Conservation (phyloP, 2,329 filamentous ascomycete genomes). For the Penicillium palitans region DNA sequence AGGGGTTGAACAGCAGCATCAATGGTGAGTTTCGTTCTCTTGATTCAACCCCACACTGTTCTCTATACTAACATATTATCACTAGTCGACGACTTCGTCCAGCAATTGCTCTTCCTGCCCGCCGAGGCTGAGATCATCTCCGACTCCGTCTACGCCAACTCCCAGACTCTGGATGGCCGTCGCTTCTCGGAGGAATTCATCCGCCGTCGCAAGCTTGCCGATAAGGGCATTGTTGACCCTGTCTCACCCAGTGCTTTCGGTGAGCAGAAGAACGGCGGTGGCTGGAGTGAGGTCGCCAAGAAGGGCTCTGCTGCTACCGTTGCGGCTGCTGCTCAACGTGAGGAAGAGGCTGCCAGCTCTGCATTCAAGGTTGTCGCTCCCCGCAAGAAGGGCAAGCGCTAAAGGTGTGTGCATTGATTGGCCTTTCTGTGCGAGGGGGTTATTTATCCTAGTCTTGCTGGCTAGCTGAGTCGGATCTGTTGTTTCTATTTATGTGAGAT, state of each 20-base stretch:
- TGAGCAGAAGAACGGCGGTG: slow-evolving; percentile 59
- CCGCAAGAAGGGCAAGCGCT: slow-evolving; percentile 86
- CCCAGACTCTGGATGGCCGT: slow-evolving; percentile 84
- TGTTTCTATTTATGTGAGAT: slow-evolving; percentile 7
- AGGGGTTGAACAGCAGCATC: slow-evolving; percentile 68
- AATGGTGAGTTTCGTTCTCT: slow-evolving; percentile 55
- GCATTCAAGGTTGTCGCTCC: slow-evolving; percentile 87
- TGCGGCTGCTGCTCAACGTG: slow-evolving; percentile 47
- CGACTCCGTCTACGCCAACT: slow-evolving; percentile 83
- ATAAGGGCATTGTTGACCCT: slow-evolving; percentile 80
- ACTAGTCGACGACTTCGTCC: slow-evolving; percentile 76
- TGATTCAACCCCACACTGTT: neutral
- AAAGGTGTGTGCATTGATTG: slow-evolving; percentile 35
- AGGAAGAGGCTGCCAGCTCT: slow-evolving; percentile 50
- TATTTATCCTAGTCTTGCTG: neutral
- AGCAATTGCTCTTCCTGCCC: slow-evolving; percentile 72
- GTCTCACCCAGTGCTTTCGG: slow-evolving; percentile 55
- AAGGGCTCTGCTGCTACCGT: slow-evolving; percentile 60
- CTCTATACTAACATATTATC: slow-evolving; percentile 34
- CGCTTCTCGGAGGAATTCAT: slow-evolving; percentile 95
- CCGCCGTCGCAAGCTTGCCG: slow-evolving; percentile 86
- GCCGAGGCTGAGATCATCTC: slow-evolving; percentile 78
- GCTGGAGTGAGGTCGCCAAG: slow-evolving; percentile 98
- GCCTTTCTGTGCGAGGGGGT: slow-evolving; percentile 15
- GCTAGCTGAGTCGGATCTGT: slow-evolving; percentile 1